Percentiles rank a stretch among this genome's conserved stretches.
Evolutionary conservation across 352 stramenopile species (phyloP).

Genomic region (Globisporangium barbulae): DNA sequence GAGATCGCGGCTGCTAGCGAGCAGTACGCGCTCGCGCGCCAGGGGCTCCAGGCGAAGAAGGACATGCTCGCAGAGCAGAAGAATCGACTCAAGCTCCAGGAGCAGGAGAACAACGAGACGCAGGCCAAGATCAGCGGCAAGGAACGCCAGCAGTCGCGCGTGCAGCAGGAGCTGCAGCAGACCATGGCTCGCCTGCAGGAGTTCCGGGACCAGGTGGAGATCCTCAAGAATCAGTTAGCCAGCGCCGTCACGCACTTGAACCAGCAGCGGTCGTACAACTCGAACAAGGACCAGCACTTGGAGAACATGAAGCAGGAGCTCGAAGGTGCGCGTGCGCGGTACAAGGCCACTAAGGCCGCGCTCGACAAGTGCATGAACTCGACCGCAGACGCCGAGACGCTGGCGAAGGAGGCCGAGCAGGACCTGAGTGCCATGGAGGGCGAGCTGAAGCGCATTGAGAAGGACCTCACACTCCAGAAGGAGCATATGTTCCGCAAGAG

Average conservation of each 20-base stretch:
- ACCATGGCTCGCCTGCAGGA: slow-evolving; percentile 61
- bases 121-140: slow-evolving; percentile 66
- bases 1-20: slow-evolving; percentile 92
- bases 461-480: slow-evolving; percentile 85
- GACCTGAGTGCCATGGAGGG: slow-evolving; percentile 61
- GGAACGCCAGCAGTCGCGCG: slow-evolving; percentile 62
- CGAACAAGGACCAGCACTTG: slow-evolving; percentile 65
- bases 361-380: slow-evolving; percentile 72
- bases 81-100: slow-evolving; percentile 77
- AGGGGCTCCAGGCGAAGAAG: slow-evolving; percentile 55
- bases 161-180: slow-evolving; percentile 66
- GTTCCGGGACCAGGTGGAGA: slow-evolving; percentile 90
- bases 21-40: slow-evolving; percentile 74
- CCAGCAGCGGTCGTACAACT: slow-evolving; percentile 74
- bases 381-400: slow-evolving; percentile 73
- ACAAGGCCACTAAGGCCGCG: slow-evolving; percentile 79
- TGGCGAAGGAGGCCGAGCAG: slow-evolving; percentile 86
- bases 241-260: slow-evolving; percentile 84
- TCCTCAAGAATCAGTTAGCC: slow-evolving; percentile 90
- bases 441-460: slow-evolving; percentile 63
- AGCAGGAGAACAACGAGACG: slow-evolving; percentile 85
- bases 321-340: slow-evolving; percentile 54
- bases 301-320: slow-evolving; percentile 82
- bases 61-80: slow-evolving; percentile 73
- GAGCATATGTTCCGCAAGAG: slow-evolving; percentile 92